Evolutionary conservation across 108 stramenopile genomes (phyloP), one percentile per base, ranked within the genome.

Genomic region (Discostella stelligeroides): DNA sequence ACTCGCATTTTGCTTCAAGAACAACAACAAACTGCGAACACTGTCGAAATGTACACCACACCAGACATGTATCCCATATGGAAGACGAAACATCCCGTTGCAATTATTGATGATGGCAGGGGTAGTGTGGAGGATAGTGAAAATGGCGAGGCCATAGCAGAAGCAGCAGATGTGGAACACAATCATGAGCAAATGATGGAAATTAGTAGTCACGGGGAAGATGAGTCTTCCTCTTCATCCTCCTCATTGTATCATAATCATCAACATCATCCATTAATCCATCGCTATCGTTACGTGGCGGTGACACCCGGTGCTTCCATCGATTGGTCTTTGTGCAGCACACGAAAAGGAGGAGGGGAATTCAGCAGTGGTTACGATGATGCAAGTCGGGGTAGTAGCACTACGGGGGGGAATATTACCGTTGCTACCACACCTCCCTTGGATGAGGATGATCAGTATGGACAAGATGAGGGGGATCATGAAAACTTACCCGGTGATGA

Each of bases 61-160:
- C 95, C 95, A 11, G 91, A 92, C 37, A 72, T 63, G n/a, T 96
- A 96, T 80, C 95, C 95, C 20, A 43, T 90, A 4, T 96, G 95
- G 95, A 84, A 72, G 71, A 96, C 95, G 25, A 66, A 43, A 23
- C 57, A 66, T 55, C 95, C 95, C 21, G 92, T 93, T 38, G 87
- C 93, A 8, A 73, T 92, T 17, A 85, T 91, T 9, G 83, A 73
- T 48, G 73, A 80, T 12, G 77, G 76, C 1, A 25, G 51, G 0
- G 30, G 55, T 4, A 27, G 55, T n/a, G 15, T 1, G 55, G 30
- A 29, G 25, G 54, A 15, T 11, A 29, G 28, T 27, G 28, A 28
- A 25, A 15, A 4, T 8, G 51, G 51, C 21, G 51, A 21, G n/a
- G n/a, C n/a, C n/a, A n/a, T 10, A 45, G 43, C 15, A 45, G 15